Conservation (phyloP, 192 early-diverging fungal species). For the Podila epigama region DNA sequence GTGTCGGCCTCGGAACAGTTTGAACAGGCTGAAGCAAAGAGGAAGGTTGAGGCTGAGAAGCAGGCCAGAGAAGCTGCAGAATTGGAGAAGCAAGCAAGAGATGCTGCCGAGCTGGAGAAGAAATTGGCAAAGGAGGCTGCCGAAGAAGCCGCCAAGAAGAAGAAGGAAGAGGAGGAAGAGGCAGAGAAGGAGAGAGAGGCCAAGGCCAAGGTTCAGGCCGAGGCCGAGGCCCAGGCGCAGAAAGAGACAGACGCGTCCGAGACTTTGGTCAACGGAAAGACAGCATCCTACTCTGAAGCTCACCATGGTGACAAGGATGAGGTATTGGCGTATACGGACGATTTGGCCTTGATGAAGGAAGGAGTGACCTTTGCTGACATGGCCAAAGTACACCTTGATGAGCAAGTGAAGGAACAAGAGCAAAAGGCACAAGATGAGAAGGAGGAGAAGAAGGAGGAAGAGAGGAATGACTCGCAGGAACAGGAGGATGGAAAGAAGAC, state of each 20-base stretch:
- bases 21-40: conserved; percentile 29
- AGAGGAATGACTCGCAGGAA: not conserved
- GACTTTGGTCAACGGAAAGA: conserved; percentile 9
- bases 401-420: too few species aligned
- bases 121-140: conserved; percentile 27
- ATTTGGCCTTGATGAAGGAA: not conserved
- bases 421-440: not conserved
- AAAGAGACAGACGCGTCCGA: not conserved
- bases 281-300: conserved; percentile 1
- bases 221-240: not conserved
- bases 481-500: not conserved
- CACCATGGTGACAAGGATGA: not conserved
- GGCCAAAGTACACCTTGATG: not conserved
- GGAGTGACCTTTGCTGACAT: not conserved
- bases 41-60: conserved; percentile 5
- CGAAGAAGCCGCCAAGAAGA: conserved; percentile 6
- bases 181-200: conserved; percentile 1
- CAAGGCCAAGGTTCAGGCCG: not conserved
- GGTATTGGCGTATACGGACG: not conserved
- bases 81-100: not conserved
- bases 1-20: conserved; percentile 14
- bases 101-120: not conserved
- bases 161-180: conserved; percentile 1
- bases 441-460: not conserved
- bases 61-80: not conserved